phyloP scores from a whole-genome alignment of 106 monocot genomes.

The Dendrobium officinale region DNA sequence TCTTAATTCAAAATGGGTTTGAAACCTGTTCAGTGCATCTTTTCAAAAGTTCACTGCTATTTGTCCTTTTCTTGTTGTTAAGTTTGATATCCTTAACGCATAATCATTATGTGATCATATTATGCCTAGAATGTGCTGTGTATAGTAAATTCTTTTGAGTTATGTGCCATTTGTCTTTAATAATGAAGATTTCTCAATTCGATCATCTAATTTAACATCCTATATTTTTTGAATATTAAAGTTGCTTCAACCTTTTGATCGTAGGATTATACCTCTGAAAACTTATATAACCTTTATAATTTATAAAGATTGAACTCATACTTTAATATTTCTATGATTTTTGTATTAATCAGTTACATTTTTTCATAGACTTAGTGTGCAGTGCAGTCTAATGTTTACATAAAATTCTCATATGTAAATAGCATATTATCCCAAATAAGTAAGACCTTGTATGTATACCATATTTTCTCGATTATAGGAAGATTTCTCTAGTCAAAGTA shows the following conservation, averaged over 20 bases:
- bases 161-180: not conserved
- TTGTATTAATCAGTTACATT: too few species aligned
- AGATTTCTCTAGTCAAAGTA: not conserved
- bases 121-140: not conserved
- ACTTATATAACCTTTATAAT: not conserved
- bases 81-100: not conserved
- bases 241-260: not conserved
- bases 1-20: too few species aligned
- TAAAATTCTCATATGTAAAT: not conserved
- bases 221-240: not conserved
- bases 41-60: not conserved
- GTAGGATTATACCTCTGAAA: not conserved
- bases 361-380: too few species aligned
- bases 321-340: too few species aligned
- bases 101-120: not conserved
- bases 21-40: too few species aligned
- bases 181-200: not conserved
- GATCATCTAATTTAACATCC: too few species aligned
- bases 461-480: not conserved
- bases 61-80: not conserved
- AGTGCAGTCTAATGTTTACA: too few species aligned
- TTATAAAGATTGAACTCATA: not conserved
- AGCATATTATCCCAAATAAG: not conserved
- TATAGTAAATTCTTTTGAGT: not conserved
- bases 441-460: not conserved